Base-by-base conservation (phyloP, 192 early-diverging fungal genomes). In the Backusella liffmaniae region DNA sequence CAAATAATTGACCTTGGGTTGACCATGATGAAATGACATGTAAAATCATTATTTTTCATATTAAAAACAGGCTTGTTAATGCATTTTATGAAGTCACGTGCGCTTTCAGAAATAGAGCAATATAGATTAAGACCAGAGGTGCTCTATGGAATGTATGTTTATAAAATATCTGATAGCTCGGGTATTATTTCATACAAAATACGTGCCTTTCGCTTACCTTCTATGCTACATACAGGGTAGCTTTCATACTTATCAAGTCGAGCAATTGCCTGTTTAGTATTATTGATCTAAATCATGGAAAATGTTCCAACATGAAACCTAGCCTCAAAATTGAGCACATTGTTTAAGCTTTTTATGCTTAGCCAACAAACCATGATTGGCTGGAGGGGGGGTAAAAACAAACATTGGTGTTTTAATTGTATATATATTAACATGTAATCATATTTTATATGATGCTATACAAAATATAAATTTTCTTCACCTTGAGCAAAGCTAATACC, bases 1-100 rank as follows among this genome's bases (percentile, higher is more conserved):
- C 87, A 88, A 41, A 85, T 72, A 68, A 88, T 70, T 21, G 83
- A 84, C 44, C 80, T 75, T 34, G 79, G 66, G 18, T 83, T 83
- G 15, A 83, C 74, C 85, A 86, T 86, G 18, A 6, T 67, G 15
- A 29, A 62, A 62, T 62, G 56, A 29, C 56, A 62, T 23, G 2
- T 29, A 62, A 62, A 29, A 9, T 12, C 26, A 21, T 56, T 32
- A 32, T 5, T n/a, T n/a, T n/a, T 16, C 49, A 18, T 53, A 6
- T 53, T 39, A 39, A 39, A 41, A 44, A 44, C 41, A 42, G 10
- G 2, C 56, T 12, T 9, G 26, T 29, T 23, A 62, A 29, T 29
- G 56, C 26, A 62, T 62, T 62, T 62, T 62, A 62, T 12, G 3
- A 26, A 62, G 26, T 62, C 56, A 62, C 56, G 56, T 29, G 56